Conservation (phyloP, 352 stramenopile species). For the Pythium rishiriense region DNA sequence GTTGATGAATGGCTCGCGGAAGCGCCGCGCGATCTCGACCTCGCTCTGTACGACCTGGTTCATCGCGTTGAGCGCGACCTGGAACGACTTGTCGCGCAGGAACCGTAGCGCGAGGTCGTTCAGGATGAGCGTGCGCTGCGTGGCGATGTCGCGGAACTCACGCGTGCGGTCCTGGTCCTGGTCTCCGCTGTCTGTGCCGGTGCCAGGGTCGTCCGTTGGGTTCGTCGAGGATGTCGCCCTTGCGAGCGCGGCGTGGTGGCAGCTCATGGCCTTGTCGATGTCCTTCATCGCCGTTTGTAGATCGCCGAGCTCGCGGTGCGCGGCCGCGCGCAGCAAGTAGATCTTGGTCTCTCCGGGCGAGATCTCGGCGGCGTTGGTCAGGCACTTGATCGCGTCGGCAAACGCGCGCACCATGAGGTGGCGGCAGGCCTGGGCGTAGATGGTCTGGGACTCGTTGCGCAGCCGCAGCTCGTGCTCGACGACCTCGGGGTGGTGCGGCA, state of each 20-base stretch:
- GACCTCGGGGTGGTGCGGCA: conserved; percentile 70
- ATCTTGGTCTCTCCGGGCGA: conserved; percentile 66
- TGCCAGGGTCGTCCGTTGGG: neutral
- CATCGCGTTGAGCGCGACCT: conserved; percentile 77
- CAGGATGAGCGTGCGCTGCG: conserved; percentile 72
- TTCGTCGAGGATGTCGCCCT: neutral
- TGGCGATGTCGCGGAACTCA: conserved; percentile 64
- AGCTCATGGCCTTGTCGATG: conserved; percentile 56
- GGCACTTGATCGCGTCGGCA: conserved; percentile 57
- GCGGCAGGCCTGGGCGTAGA: conserved; percentile 63
- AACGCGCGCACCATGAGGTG: conserved; percentile 57
- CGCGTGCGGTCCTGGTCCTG: conserved; percentile 38
- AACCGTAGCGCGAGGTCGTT: conserved; percentile 71
- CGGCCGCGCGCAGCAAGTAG: conserved; percentile 67
- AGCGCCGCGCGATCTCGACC: conserved; percentile 44
- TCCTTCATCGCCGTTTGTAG: conserved; percentile 60
- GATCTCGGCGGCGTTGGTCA: conserved; percentile 69
- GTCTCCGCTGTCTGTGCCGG: neutral
- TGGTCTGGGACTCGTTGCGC: conserved; percentile 64
- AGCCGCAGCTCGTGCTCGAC: conserved; percentile 67
- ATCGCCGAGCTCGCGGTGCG: conserved; percentile 61
- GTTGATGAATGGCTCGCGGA: conserved; percentile 44
- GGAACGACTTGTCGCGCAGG: conserved; percentile 51
- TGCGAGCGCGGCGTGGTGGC: conserved; percentile 39
- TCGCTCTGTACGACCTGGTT: conserved; percentile 76